Conservation (phyloP, 2,329 filamentous ascomycete species). For the Tolypocladium album region DNA sequence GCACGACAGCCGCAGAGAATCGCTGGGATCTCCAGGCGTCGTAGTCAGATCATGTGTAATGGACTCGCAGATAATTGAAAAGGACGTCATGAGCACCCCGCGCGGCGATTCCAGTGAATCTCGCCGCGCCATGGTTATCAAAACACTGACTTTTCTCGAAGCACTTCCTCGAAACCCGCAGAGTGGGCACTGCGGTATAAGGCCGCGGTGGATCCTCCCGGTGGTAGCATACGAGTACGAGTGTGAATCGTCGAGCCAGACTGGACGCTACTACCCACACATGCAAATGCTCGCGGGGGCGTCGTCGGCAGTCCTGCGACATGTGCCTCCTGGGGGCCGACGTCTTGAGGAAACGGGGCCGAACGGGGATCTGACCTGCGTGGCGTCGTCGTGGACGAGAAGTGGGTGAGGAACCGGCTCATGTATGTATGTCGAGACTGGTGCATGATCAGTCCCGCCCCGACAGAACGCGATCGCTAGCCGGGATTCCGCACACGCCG, state of each 20-base stretch:
- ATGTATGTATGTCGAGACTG: slow-evolving; percentile 5
- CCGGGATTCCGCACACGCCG: not conserved
- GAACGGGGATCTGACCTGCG: not conserved
- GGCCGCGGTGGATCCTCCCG: not conserved
- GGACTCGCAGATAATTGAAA: not conserved
- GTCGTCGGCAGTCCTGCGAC: not conserved
- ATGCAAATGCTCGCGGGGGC: not conserved
- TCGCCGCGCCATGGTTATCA: not conserved
- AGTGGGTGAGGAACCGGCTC: not conserved
- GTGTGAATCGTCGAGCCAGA: not conserved
- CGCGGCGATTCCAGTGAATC: not conserved
- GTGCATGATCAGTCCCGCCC: not conserved
- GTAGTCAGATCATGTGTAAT: not conserved
- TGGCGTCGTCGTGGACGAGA: not conserved
- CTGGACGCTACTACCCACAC: not conserved
- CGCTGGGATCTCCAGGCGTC: not conserved
- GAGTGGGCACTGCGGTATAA: not conserved
- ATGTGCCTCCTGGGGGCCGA: not conserved
- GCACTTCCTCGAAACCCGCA: not conserved
- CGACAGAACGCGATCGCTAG: not conserved
- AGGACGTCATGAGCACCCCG: not conserved
- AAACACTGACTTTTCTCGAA: not conserved
- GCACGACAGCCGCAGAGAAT: slow-evolving; percentile 7
- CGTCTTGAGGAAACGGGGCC: not conserved
- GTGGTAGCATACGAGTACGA: not conserved